Base-by-base conservation (phyloP, 805 yeast species). In the Nakazawaea populi region DNA sequence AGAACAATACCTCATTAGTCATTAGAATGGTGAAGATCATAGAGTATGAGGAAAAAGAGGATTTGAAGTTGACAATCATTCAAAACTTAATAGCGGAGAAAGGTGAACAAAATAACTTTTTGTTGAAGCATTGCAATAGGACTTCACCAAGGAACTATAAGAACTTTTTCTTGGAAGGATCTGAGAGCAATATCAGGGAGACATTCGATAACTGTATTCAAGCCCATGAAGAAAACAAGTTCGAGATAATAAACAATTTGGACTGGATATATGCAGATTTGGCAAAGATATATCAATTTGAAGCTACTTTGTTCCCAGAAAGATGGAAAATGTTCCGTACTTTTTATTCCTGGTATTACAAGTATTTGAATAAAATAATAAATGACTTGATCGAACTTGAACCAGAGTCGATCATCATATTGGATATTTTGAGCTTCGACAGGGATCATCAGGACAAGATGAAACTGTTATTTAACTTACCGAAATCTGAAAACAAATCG, bases 221-320 rank as follows among this genome's bases (percentile, higher is more conserved):
- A 52, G 75, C 75, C 52, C 83, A 74, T 61, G 69, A 67, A 29
- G 79, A 75, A 47, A 54, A 49, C 6, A 52, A 55, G 4, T 80
- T 83, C 66, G 74, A 73, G 14, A 81, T 89, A 1, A 73, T 87
- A 52, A 84, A 85, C 39, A 82, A 87, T 56, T 68, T 91, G 50
- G 84, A 82, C 52, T 92, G 97, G 91, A 77, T 90, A 18, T 89
- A 85, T 64, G 84, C 85, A 56, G 97, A 92, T 59, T 68, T 94
- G 50, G 67, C 76, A 32, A 77, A 85, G 51, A 89, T 87, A 4
- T 76, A 80, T 51, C 76, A 77, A 27, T 82, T 82, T 32, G 68
- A 89, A 28, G 65, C 73, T 2, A 71, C 71, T 11, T 74, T 83
- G 47, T 82, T 88, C 54, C 97, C 98, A 0, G 60, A 62, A 18